phyloP scores from a whole-genome alignment of 2,329 filamentous ascomycete genomes.

The Fusarium setosum region DNA sequence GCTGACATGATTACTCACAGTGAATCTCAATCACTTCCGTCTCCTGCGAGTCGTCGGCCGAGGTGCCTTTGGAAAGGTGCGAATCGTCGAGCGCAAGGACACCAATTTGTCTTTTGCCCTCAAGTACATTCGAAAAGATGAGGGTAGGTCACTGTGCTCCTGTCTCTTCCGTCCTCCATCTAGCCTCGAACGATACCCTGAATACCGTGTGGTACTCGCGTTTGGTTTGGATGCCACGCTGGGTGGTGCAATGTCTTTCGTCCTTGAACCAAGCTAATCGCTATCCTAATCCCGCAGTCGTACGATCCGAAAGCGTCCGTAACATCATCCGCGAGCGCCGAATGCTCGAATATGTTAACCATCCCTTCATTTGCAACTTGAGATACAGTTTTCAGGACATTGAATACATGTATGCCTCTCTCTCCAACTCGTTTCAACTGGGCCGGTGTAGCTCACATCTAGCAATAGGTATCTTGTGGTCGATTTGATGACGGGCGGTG shows the following conservation, averaged over 20 bases:
- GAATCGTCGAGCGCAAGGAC: constrained; percentile 98
- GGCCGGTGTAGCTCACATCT: constrained; percentile 29
- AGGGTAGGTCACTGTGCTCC: constrained; percentile 70
- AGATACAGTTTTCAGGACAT: constrained; percentile 99
- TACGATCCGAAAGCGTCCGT: constrained; percentile 95
- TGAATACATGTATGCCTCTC: constrained; percentile 85
- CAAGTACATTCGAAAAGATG: constrained; percentile 99
- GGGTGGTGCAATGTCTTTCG: constrained; percentile 6
- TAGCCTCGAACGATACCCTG: constrained; percentile 1
- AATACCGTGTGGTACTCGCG: not conserved
- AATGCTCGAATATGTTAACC: constrained; percentile 98
- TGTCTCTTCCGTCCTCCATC: not conserved
- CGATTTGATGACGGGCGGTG: constrained; percentile 97
- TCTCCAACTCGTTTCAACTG: not conserved
- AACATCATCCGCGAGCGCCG: constrained; percentile 98
- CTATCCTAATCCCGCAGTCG: constrained; percentile 68
- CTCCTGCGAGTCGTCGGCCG: constrained; percentile 95
- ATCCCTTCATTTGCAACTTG: constrained; percentile 97
- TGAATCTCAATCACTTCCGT: constrained; percentile 97
- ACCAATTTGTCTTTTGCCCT: constrained; percentile 93
- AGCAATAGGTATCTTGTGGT: constrained; percentile 88
- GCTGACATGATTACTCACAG: constrained; percentile 57
- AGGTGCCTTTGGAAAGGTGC: constrained; percentile 97
- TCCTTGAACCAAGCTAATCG: constrained; percentile 35
- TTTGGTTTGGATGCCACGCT: not conserved